A percentile compares a stretch with the other conserved stretches of the same genome.
phyloP scores from a whole-genome alignment of 331 rosid genomes.

The Arachis monticola region DNA sequence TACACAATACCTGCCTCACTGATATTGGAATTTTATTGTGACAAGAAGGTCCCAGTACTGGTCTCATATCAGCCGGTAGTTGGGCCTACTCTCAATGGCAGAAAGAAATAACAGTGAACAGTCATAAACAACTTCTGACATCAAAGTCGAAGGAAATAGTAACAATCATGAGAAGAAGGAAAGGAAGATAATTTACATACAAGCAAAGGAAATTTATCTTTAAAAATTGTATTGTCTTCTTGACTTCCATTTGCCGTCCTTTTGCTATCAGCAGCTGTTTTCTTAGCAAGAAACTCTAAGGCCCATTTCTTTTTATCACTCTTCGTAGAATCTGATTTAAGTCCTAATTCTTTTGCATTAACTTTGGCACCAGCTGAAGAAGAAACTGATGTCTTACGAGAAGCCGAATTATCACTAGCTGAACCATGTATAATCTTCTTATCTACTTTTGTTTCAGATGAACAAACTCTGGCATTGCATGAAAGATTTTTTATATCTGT shows the following conservation, averaged over 20 bases:
- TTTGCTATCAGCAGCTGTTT: conserved; percentile 60
- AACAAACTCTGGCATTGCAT: conserved; percentile 47
- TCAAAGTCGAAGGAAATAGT: conserved; percentile 32
- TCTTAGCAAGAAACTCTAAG: conserved; percentile 86
- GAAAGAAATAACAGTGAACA: conserved; percentile 42
- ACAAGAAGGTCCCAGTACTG: conserved; percentile 66
- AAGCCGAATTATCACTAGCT: conserved; percentile 44
- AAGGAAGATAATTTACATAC: conserved; percentile 55
- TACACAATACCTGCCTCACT: conserved; percentile 84
- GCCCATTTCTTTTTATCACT: conserved; percentile 98
- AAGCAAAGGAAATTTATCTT: conserved; percentile 86
- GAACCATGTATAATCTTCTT: conserved; percentile 46
- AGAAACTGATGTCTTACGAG: conserved; percentile 53
- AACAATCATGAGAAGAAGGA: conserved; percentile 20
- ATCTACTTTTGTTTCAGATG: conserved; percentile 50
- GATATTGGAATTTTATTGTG: conserved; percentile 81
- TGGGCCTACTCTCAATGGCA: conserved; percentile 75
- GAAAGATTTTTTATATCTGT: conserved; percentile 47
- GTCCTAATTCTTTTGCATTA: conserved; percentile 48
- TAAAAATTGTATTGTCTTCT: conserved; percentile 61
- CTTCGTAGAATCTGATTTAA: conserved; percentile 55
- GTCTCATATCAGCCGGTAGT: conserved; percentile 89
- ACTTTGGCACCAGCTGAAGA: conserved; percentile 54
- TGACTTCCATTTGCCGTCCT: conserved; percentile 52
- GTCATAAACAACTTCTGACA: conserved; percentile 26